Base-by-base conservation (phyloP, 1,284 basidiomycete genomes). In the Porodaedalea pini region DNA sequence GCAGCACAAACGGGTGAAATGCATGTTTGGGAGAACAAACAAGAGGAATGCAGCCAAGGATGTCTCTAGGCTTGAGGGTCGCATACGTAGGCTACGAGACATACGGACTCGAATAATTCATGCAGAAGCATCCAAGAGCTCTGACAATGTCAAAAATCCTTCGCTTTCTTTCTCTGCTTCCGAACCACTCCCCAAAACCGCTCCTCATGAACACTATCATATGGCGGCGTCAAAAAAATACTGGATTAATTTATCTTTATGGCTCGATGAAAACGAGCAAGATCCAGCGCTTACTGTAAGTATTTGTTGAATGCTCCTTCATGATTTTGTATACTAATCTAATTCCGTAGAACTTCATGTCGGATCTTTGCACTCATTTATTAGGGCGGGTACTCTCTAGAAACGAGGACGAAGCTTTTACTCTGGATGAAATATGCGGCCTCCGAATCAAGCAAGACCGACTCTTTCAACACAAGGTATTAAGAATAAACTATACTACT, bases 401-500 rank as follows among this genome's bases (percentile, higher is more conserved):
- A 3, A 49, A 59, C 37, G 66, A 70, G 48, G 56, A 64, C 3
- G 31, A 27, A 29, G 47, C 56, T 2, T 67, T 62, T 49, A 57
- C 63, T 0, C 43, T 44, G 10, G 56, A 40, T 5, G 56, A 67
- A 11, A 56, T 58, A 2, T 44, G 56, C 10, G 43, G 44, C 31
- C 45, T 68, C 1, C 17, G 48, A 25, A 64, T 69, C 31, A 48
- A 60, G 11, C 50, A 61, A n/a, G 54, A 64, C 39, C 61, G 62
- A 2, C 63, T 79, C 0, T 76, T 72, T 56, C 47, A 43, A 0
- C 67, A 71, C 54, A 66, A 69, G 17, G 61, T 61, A 0, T 39
- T 73, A 15, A 63, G 64, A 0, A 54, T 79, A 49, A 76, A 78
- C 52, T 78, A 75, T 59, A 79, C 74, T 0, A 77, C 73, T 1